A percentile compares a stretch with the other conserved stretches of the same genome.
These are phyloP conservation scores for Debaryomyces robertsiae DNA, from an alignment of 1,139 yeast genomes.

Conservation along the genomic window DNA sequence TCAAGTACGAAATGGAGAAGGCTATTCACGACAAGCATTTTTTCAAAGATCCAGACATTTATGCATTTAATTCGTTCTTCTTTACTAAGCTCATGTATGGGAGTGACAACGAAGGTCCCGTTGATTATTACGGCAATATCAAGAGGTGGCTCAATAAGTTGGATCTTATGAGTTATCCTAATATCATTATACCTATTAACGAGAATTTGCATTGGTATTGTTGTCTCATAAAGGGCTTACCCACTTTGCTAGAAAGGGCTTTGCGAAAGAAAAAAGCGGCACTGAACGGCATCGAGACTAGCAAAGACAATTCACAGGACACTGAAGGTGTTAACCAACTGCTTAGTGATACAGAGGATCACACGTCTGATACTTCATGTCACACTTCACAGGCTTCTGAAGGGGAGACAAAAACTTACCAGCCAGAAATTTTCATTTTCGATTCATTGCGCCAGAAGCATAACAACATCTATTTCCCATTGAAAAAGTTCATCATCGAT, in stretches of 20 bases:
- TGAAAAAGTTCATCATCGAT: constrained; percentile 64
- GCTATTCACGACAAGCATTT: constrained; percentile 27
- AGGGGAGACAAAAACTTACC: constrained; percentile 5
- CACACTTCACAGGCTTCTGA: neutral
- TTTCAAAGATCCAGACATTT: constrained; percentile 37
- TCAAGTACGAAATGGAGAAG: constrained; percentile 56
- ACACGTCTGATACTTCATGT: neutral
- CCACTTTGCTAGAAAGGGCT: constrained; percentile 29
- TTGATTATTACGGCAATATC: constrained; percentile 61
- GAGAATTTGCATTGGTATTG: constrained; percentile 88
- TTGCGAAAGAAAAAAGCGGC: constrained; percentile 4
- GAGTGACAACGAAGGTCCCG: constrained; percentile 17
- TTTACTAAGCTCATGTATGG: constrained; percentile 60
- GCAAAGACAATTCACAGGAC: neutral
- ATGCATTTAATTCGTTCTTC: constrained; percentile 83
- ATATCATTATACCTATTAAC: constrained; percentile 79
- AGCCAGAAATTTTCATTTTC: constrained; percentile 64
- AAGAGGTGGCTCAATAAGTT: constrained; percentile 79
- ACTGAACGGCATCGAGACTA: neutral
- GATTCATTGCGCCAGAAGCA: constrained; percentile 76
- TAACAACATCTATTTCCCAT: constrained; percentile 51
- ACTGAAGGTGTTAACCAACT: neutral
- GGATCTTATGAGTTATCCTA: constrained; percentile 61
- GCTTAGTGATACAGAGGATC: neutral
- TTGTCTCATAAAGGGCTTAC: constrained; percentile 59